Evolutionary conservation across 1,284 basidiomycete species (phyloP).

Genomic region (Fomitopsis pinicola): DNA sequence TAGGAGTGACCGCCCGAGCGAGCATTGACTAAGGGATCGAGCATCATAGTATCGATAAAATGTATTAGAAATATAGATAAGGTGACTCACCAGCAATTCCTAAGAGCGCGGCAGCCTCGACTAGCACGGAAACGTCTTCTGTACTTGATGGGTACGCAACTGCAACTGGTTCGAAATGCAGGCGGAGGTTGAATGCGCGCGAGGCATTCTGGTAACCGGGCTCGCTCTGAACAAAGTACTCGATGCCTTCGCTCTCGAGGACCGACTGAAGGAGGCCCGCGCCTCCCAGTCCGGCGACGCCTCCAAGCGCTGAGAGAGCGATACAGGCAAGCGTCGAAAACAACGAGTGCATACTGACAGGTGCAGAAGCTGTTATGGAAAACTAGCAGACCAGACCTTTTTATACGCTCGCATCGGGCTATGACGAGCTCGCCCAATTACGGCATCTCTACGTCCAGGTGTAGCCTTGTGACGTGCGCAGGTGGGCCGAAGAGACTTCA

Average conservation of each 20-base stretch:
- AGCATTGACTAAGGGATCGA: not conserved
- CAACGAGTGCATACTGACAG: no score
- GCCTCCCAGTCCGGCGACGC: not conserved
- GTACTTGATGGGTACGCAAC: not conserved
- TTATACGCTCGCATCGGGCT: no score
- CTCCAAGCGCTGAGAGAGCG: no score
- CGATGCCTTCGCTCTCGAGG: not conserved
- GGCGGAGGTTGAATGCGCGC: not conserved
- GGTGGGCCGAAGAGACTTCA: no score
- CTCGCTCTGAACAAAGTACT: not conserved
- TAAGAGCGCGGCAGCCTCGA: not conserved
- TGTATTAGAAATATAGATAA: no score
- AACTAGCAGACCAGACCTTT: no score
- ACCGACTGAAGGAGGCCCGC: not conserved
- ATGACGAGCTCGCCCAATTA: no score
- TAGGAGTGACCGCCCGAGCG: not conserved
- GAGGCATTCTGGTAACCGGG: not conserved
- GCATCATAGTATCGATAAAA: no score
- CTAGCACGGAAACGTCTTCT: not conserved
- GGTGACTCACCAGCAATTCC: not conserved
- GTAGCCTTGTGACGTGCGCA: no score
- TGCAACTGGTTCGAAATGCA: not conserved
- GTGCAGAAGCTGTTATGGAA: no score
- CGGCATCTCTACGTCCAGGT: no score
- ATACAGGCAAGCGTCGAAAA: no score